Evolutionary conservation across 23 red algal species (phyloP), one percentile per base, ranked within the genome.

Genomic region (Cyanidioschyzon merolae): DNA sequence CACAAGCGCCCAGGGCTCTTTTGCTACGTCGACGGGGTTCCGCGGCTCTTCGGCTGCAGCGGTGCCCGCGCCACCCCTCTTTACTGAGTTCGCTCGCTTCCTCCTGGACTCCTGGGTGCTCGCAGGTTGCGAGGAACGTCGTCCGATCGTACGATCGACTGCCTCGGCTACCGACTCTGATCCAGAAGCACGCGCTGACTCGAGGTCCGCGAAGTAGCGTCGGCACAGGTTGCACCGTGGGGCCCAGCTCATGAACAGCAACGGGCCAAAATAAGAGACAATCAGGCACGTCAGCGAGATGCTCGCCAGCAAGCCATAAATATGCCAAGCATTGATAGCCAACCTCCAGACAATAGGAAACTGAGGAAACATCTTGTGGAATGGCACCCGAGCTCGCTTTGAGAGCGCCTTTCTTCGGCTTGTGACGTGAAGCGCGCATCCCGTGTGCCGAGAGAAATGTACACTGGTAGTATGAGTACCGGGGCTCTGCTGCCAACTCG

Each of bases 1-100:
- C 2, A 88, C 82, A 37, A 90, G 59, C 29, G 90, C 90, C 90
- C 90, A 95, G 12, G 63, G 63, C 63, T 71, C 63, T 54, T 21
- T 54, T 21, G 45, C 45, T 21, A 15, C 45, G 45, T 54, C 21
- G 12, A 54, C 12, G 21, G 45, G 12, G 45, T 7, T 15, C 21
- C 21, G 7, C 12, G 45, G 45, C 21, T 15, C 21, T 15, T 21
- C 21, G 12, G 45, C 12, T 54, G 45, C 45, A 15, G 45, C 7
- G 21, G 12, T 7, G 21, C 45, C 21, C 7, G 21, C 45, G 21
- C 12, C 45, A 54, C 45, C 45, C 21, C 21, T 54, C 45, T 54
- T 54, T 21, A 7, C 21, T 21, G 45, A 7, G 21, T 21, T 7
- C 7, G 21, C 12, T 7, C 12, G 12, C 21, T 54, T 54, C 12